Evolutionary conservation across 495 filamentous ascomycete genomes (phyloP).

Genomic region (Xylaria grammica): DNA sequence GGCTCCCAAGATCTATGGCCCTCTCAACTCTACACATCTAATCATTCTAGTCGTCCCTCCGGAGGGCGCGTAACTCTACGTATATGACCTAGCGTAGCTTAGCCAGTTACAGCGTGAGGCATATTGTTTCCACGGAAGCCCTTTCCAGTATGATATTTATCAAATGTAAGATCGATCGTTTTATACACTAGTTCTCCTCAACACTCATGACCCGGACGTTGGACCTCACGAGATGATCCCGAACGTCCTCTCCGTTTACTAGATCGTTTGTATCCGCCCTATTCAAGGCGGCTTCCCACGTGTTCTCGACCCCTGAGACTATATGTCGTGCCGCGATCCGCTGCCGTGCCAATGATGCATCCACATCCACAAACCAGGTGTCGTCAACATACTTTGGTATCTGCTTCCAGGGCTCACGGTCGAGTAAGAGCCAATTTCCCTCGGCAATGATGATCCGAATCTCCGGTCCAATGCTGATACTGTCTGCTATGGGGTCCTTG

Average conservation of each 20-base stretch:
- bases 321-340: conserved; percentile 47
- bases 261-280: conserved; percentile 51
- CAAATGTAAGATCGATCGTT: no score
- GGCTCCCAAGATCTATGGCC: no score
- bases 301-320: conserved; percentile 47
- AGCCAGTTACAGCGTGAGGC: no score
- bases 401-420: conserved; percentile 30
- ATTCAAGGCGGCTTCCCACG: conserved; percentile 44
- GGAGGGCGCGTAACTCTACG: no score
- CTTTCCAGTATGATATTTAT: no score
- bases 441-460: conserved; percentile 46
- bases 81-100: no score
- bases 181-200: no score
- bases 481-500: conserved; percentile 48
- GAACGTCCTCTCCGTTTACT: conserved; percentile 36
- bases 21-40: no score
- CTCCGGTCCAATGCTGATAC: conserved; percentile 40
- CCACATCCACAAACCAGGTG: conserved; percentile 46
- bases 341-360: conserved; percentile 38
- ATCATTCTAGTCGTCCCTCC: no score
- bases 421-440: conserved; percentile 39
- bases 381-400: conserved; percentile 28
- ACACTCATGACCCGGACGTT: conserved; percentile 12
- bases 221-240: neutral
- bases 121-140: no score